Conservation (phyloP, 371 early-diverging fungal genomes). For the Rhizopus sp. region DNA sequence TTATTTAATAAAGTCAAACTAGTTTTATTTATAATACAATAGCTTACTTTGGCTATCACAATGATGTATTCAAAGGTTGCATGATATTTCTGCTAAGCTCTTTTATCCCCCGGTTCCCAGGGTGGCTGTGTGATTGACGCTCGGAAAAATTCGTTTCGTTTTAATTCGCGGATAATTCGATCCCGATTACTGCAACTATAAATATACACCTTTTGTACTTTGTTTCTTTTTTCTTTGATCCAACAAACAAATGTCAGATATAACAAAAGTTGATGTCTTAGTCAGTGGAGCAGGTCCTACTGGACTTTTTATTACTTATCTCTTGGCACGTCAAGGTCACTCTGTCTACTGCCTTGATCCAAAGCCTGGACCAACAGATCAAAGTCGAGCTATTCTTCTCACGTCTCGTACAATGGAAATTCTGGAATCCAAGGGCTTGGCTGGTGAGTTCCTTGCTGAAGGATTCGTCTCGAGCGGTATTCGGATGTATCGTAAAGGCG, state of each 20-base stretch:
- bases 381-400: slow-evolving; percentile 44
- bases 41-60: no score
- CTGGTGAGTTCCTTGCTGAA: slow-evolving; percentile 28
- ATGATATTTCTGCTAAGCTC: no score
- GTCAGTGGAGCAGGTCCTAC: slow-evolving; percentile 51
- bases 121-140: no score
- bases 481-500: slow-evolving; percentile 20
- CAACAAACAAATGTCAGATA: not conserved
- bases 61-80: no score
- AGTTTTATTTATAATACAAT: no score
- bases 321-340: slow-evolving; percentile 38
- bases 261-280: slow-evolving; percentile 30
- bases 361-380: slow-evolving; percentile 34
- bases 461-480: slow-evolving; percentile 22
- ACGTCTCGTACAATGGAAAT: slow-evolving; percentile 45
- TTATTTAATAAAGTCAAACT: no score
- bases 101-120: no score
- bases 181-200: no score
- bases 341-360: slow-evolving; percentile 39
- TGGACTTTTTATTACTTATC: slow-evolving; percentile 45
- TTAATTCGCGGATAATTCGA: no score
- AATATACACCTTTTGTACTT: no score
- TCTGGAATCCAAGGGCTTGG: slow-evolving; percentile 30
- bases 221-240: not conserved
- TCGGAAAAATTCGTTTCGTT: no score